Conservation (phyloP, 495 filamentous ascomycete genomes). For the Lophiotrema nucula region DNA sequence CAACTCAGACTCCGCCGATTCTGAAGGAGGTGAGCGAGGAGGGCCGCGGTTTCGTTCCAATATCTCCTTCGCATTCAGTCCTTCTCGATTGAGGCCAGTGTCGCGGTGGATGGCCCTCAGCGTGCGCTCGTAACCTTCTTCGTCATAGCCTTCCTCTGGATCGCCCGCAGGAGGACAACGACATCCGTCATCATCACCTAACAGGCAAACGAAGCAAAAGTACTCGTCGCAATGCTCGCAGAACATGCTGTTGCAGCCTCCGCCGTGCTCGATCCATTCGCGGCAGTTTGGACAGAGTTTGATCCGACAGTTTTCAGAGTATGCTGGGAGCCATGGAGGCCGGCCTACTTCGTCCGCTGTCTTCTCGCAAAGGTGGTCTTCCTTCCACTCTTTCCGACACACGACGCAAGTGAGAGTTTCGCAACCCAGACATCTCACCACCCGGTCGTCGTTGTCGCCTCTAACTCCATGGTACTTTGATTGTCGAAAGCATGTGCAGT, state of each 20-base stretch:
- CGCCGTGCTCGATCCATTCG: background rate
- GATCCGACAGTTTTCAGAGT: background rate
- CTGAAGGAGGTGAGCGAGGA: too few relatives aligned
- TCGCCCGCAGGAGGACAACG: background rate
- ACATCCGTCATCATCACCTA: background rate
- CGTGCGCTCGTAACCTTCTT: constrained; percentile 1
- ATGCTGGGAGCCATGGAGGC: background rate
- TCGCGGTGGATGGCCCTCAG: background rate
- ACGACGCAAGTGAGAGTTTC: background rate
- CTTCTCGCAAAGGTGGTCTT: background rate
- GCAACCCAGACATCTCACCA: background rate
- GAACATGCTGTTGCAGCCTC: background rate
- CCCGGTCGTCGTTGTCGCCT: background rate
- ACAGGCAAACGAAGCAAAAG: constrained; percentile 4
- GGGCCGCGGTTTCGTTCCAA: too few relatives aligned
- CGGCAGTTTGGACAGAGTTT: background rate
- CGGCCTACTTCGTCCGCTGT: background rate
- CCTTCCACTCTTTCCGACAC: background rate
- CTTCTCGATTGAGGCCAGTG: background rate
- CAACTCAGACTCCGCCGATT: too few relatives aligned
- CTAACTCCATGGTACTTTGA: background rate
- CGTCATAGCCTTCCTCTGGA: background rate
- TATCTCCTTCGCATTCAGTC: too few relatives aligned
- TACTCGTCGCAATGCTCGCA: background rate
- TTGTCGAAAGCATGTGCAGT: background rate